Percentiles rank a stretch among this genome's conserved stretches.
These are phyloP conservation scores for Fusarium proliferatum DNA, from an alignment of 2,329 filamentous ascomycete genomes.

Conservation along the genomic window DNA sequence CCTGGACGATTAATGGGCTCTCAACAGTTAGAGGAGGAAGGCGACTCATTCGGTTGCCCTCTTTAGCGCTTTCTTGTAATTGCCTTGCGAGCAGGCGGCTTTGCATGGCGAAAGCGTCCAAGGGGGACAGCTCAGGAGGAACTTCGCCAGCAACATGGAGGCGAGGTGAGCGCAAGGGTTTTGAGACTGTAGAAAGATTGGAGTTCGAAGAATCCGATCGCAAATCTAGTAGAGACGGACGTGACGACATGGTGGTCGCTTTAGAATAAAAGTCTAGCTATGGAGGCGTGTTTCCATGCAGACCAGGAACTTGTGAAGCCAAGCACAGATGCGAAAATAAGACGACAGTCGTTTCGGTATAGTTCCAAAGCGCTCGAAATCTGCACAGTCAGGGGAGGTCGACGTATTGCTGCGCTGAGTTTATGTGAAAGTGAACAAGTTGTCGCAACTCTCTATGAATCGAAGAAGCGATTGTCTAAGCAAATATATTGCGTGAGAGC, in stretches of 20 bases:
- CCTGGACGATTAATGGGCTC: slow-evolving; percentile 80
- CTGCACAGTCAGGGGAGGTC: neutral
- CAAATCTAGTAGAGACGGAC: slow-evolving; percentile 69
- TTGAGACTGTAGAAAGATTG: slow-evolving; percentile 56
- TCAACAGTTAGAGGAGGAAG: slow-evolving; percentile 85
- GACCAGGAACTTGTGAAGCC: neutral
- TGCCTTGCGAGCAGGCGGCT: slow-evolving; percentile 88
- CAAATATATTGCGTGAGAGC: neutral
- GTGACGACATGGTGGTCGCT: slow-evolving; percentile 60
- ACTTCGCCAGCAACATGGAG: slow-evolving; percentile 82
- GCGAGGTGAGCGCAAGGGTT: slow-evolving; percentile 76
- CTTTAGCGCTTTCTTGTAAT: slow-evolving; percentile 80
- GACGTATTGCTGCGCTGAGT: slow-evolving; percentile 1
- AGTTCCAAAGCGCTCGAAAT: neutral
- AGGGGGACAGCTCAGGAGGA: slow-evolving; percentile 89
- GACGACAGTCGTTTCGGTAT: neutral
- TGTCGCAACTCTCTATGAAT: slow-evolving; percentile 3
- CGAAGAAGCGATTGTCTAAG: slow-evolving; percentile 12
- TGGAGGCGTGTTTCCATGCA: slow-evolving; percentile 34
- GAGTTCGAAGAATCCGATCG: slow-evolving; percentile 68
- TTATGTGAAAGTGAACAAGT: neutral
- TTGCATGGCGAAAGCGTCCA: slow-evolving; percentile 95
- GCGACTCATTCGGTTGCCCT: slow-evolving; percentile 83
- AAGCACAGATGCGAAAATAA: neutral
- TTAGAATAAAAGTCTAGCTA: slow-evolving; percentile 18